Evolutionary conservation across 73 alveolate species (phyloP).

Genomic region (Paramecium biaurelia): DNA sequence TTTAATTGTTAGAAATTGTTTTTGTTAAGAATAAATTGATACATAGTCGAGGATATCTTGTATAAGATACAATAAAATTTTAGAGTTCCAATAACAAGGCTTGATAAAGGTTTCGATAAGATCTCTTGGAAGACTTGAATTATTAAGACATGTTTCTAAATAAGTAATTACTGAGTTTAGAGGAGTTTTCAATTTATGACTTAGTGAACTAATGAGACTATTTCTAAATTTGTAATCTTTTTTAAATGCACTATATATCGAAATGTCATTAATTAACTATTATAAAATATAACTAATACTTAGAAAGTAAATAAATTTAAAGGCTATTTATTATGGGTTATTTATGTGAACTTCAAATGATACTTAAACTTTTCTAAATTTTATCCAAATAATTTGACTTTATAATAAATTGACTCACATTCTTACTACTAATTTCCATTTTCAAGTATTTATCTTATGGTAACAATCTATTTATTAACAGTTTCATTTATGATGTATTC

Average conservation of each 20-base stretch:
- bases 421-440: not conserved
- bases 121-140: not conserved
- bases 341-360: not conserved
- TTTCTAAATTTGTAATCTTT: not conserved
- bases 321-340: not conserved
- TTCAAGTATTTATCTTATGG: not conserved
- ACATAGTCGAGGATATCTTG: constrained; percentile 21
- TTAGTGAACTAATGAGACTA: not conserved
- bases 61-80: not conserved
- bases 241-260: not conserved
- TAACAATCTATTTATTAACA: not conserved
- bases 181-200: constrained; percentile 46
- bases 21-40: not conserved
- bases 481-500: not conserved
- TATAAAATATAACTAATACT: not conserved
- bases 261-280: not conserved
- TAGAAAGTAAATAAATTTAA: not conserved
- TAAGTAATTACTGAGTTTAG: not conserved
- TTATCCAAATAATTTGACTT: not conserved
- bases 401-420: not conserved
- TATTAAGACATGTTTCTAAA: not conserved
- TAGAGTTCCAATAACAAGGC: not conserved
- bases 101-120: not conserved
- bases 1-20: not conserved
- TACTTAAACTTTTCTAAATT: not conserved